Base-by-base conservation (phyloP, 1,284 basidiomycete genomes). In the Papiliotrema fonsecae region DNA sequence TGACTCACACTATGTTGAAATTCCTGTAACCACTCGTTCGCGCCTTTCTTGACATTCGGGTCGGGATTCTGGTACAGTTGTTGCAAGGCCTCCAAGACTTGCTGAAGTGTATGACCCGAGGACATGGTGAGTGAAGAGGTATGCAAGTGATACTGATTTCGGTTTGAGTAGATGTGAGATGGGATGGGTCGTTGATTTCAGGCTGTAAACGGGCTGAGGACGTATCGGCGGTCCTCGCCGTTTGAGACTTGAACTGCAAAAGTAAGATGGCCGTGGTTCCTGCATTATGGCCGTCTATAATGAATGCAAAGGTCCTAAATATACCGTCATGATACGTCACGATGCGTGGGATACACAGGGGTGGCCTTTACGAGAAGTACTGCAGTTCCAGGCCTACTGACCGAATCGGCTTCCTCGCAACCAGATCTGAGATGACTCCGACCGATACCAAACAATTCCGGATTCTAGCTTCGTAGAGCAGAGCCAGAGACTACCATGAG, bases 1-100 rank as follows among this genome's bases (percentile, higher is more conserved):
- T n/a, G 9, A 88, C 83, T 83, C 83, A 93, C 90, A 77, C 88
- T 90, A 78, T 94, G 91, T 77, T 96, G 91, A 70, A 94, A 96
- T 75, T 91, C 88, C 77, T 91, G 87, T 54, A 96, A 83, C 88
- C 88, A 94, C 60, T 83, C 77, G 76, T 91, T 93, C 60, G 90
- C 91, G 56, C 80, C 81, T 59, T 88, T 86, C 62, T 97, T 82
- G 11, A 88, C 83, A 14, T 74, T 74, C 60, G 88, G 85, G 78
- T 96, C 87, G 26, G 93, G 88, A 56, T 79, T 69, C 45, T 74
- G 70, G 56, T 80, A 81, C 19, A 81, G 71, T 27, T 75, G 69
- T 44, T 78, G 73, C 22, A 80, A 72, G 7, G 78, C 77, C 45
- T 75, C 62, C 32, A 79, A 52, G 21, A 67, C 67, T 10, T 36